Evolutionary conservation across 306 rosid genomes (phyloP).

Genomic region (Vicia villosa): DNA sequence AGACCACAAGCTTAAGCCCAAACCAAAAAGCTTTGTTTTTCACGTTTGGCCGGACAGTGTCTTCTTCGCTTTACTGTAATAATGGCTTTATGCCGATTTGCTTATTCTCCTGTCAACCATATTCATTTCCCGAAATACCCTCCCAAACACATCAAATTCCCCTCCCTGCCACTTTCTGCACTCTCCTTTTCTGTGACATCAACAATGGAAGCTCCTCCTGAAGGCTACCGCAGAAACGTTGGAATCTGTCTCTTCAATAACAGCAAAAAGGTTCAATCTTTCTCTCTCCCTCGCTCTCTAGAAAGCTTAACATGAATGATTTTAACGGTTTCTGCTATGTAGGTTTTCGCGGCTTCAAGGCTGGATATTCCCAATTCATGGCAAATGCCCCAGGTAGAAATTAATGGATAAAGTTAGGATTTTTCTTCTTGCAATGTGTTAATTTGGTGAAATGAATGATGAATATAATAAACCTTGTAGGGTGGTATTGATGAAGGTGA

Average conservation of each 20-base stretch:
- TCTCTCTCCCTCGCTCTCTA: neutral
- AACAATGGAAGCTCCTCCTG: slow-evolving; percentile 83
- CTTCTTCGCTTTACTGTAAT: slow-evolving; percentile 10
- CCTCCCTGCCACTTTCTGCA: slow-evolving; percentile 29
- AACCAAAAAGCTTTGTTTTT: neutral
- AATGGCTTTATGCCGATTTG: slow-evolving; percentile 60
- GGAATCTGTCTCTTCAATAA: slow-evolving; percentile 75
- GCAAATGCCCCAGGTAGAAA: slow-evolving; percentile 94
- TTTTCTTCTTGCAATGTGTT: neutral
- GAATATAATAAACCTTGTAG: slow-evolving; percentile 33
- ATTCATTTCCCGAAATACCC: slow-evolving; percentile 38
- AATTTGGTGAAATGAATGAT: neutral
- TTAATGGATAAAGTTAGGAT: neutral
- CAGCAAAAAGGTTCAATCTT: slow-evolving; percentile 56
- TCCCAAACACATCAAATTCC: slow-evolving; percentile 24
- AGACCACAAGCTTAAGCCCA: slow-evolving; percentile 1
- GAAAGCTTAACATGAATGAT: neutral
- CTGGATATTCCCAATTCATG: slow-evolving; percentile 72
- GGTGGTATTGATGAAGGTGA: slow-evolving; percentile 92
- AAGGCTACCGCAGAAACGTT: slow-evolving; percentile 81
- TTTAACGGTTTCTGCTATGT: neutral
- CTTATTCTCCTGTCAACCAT: slow-evolving; percentile 11
- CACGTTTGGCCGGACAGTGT: neutral
- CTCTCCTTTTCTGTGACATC: slow-evolving; percentile 29
- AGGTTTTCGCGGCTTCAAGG: slow-evolving; percentile 77